phyloP scores from a whole-genome alignment of 257 asterid species.

The Osmanthus fragrans region DNA sequence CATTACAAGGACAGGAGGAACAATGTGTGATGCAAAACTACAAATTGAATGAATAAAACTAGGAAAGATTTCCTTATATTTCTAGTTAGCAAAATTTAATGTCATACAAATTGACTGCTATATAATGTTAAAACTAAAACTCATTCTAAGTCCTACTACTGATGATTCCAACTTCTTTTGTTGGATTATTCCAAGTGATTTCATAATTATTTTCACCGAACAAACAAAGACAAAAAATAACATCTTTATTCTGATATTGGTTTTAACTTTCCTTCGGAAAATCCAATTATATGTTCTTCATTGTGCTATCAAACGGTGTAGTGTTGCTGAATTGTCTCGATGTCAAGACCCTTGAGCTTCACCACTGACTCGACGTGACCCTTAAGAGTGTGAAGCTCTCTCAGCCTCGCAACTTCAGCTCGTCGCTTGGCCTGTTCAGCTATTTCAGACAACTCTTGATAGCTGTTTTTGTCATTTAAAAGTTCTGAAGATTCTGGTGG shows the following conservation, averaged over 20 bases:
- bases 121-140: neutral
- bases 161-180: constrained; percentile 14
- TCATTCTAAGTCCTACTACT: neutral
- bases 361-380: constrained; percentile 57
- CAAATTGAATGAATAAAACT: neutral
- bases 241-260: constrained; percentile 24
- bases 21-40: neutral
- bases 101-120: neutral
- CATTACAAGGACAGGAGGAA: neutral
- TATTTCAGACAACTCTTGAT: constrained; percentile 53
- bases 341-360: constrained; percentile 55
- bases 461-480: constrained; percentile 39
- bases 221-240: constrained; percentile 13
- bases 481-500: constrained; percentile 35
- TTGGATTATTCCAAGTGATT: constrained; percentile 14
- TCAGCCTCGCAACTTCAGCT: constrained; percentile 64
- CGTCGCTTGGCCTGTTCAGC: constrained; percentile 66
- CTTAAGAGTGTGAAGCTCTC: constrained; percentile 55
- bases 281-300: neutral
- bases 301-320: constrained; percentile 40
- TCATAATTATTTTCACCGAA: constrained; percentile 15
- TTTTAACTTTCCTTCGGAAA: neutral
- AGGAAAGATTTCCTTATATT: neutral
- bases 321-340: constrained; percentile 52
- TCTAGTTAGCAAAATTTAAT: neutral